Base-by-base conservation (phyloP, 1,284 basidiomycete genomes). In the Ustilago shanxiensis region DNA sequence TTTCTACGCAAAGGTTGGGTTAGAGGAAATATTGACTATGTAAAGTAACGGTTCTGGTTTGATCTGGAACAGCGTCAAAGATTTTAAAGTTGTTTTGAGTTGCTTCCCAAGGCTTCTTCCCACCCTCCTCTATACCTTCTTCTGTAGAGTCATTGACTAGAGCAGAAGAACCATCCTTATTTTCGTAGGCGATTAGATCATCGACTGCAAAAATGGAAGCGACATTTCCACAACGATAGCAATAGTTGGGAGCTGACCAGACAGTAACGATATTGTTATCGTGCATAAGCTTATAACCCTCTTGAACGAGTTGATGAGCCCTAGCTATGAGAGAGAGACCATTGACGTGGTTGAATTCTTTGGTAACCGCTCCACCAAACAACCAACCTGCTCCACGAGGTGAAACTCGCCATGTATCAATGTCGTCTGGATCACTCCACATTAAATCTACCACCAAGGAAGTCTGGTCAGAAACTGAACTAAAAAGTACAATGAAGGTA, bases 401-500 rank as follows among this genome's bases (percentile, higher is more conserved):
- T 68, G 95, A 97, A 87, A 99, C 98, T 47, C 96, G 95, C 87
- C 98, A 99, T 83, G 98, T 96, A 86, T 98, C 96, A 86, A 98
- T 98, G 87, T 98, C 96, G 88, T 99, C 97, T 31, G 97, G 97
- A 89, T 99, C 97, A 53, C 95, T 98, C 97, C 97, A 99, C 13
- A 99, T 96, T 29, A 99, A 90, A 89, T 99, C 96, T 29, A 95
- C 95, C 41, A 37, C n/a, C 20, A 98, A 98, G 8, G 95, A 95
- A 18, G 28, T 49, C n/a, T 22, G 41, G 7, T 20, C n/a, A 44
- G 31, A 44, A 44, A 20, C 2, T 2, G n/a, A 22, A 11, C 9
- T 8, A 16, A 16, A 11, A 16, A 9, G 14, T 37, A 13, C 11
- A 2, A 31, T 29, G 29, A 35, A 16, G 13, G 29, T 18, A 20